Conservation (phyloP, 2,329 filamentous ascomycete species). For the Hypoxylon sp. region DNA sequence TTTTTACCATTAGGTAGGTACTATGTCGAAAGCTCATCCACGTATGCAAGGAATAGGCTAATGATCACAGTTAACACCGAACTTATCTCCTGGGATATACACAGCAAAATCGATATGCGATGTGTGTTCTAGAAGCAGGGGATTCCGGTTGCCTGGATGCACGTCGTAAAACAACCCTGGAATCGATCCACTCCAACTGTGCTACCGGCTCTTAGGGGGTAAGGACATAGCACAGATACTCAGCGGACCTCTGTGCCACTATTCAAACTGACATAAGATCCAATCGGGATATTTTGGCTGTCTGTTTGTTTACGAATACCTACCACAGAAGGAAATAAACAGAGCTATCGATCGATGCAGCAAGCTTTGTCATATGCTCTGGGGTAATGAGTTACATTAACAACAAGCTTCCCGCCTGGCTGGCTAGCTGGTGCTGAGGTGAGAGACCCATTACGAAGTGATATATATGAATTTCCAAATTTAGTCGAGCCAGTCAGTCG, state of each 20-base stretch:
- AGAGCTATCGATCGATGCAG: too few species aligned
- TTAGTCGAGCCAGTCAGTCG: constrained; percentile 21
- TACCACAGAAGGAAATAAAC: too few species aligned
- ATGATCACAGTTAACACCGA: background rate
- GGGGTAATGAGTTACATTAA: background rate
- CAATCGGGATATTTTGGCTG: constrained; percentile 24
- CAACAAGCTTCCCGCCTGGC: constrained; percentile 1
- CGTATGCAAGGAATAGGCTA: background rate
- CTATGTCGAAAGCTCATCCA: too few species aligned
- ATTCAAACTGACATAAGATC: too few species aligned
- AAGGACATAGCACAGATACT: constrained; percentile 6
- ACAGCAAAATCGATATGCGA: background rate
- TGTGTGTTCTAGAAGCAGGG: background rate
- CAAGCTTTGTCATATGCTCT: background rate
- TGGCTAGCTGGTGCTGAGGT: constrained; percentile 21
- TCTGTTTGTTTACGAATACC: too few species aligned
- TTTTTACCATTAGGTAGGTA: too few species aligned
- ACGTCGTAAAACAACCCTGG: constrained; percentile 18
- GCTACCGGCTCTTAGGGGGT: constrained; percentile 19
- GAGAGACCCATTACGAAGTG: too few species aligned
- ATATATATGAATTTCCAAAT: too few species aligned
- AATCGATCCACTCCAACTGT: constrained; percentile 10
- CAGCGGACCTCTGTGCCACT: too few species aligned
- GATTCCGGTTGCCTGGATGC: background rate
- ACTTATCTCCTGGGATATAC: background rate